Conservation (phyloP, 208 protist genomes). For the Leishmania major region DNA sequence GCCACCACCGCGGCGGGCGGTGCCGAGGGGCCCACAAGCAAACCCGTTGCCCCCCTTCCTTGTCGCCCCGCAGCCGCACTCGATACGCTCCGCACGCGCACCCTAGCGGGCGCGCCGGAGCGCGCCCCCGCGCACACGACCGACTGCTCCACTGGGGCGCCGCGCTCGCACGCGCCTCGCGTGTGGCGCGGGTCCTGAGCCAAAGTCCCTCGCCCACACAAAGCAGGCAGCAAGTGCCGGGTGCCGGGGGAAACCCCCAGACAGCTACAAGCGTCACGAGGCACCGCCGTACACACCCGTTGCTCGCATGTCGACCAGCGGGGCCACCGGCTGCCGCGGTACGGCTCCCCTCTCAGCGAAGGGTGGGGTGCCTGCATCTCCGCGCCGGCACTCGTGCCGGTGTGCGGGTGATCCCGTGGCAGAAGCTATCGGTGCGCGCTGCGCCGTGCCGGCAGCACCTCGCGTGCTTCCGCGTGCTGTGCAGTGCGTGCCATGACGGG, state of each 20-base stretch:
- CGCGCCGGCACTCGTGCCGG: slow-evolving; percentile 23
- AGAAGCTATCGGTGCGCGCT: slow-evolving; percentile 26
- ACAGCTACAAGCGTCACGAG: slow-evolving; percentile 22
- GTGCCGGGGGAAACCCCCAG: slow-evolving; percentile 37
- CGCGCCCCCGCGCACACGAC: slow-evolving; percentile 23
- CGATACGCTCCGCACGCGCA: not conserved
- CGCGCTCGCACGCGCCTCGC: slow-evolving; percentile 18
- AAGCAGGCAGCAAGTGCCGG: slow-evolving; percentile 66
- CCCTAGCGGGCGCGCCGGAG: slow-evolving; percentile 1
- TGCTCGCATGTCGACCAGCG: slow-evolving; percentile 28
- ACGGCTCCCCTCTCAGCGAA: slow-evolving; percentile 25
- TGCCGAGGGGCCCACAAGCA: slow-evolving; percentile 39
- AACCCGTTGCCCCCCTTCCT: slow-evolving; percentile 45
- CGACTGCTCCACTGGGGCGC: slow-evolving; percentile 31
- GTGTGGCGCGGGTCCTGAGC: slow-evolving; percentile 56
- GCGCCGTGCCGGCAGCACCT: slow-evolving; percentile 9
- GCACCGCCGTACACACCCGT: slow-evolving; percentile 39
- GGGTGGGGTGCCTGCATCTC: slow-evolving; percentile 24
- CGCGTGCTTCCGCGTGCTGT: slow-evolving; percentile 6
- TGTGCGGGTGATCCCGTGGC: slow-evolving; percentile 31
- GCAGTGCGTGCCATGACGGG: slow-evolving; percentile 17
- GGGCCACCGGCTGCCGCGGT: slow-evolving; percentile 32
- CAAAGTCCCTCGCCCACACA: slow-evolving; percentile 67
- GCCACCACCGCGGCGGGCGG: slow-evolving; percentile 23
- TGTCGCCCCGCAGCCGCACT: slow-evolving; percentile 27